Evolutionary conservation across 768 basidiomycete genomes (phyloP).

Genomic region (Boletus barrowsii): DNA sequence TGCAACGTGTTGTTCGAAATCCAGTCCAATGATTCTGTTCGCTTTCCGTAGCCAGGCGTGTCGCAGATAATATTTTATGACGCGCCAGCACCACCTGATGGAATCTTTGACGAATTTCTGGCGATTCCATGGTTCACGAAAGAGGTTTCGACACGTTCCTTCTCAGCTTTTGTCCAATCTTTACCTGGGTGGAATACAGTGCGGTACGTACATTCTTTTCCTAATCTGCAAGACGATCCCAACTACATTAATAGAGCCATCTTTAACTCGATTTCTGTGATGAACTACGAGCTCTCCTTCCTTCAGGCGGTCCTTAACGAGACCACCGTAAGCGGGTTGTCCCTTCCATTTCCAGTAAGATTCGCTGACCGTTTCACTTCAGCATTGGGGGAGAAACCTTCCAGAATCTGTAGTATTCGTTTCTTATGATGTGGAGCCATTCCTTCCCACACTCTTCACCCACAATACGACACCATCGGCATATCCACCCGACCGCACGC

Average conservation of each 20-base stretch:
- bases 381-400: slow-evolving; percentile 12
- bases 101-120: slow-evolving; percentile 27
- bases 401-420: background rate
- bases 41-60: slow-evolving; percentile 4
- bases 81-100: slow-evolving; percentile 28
- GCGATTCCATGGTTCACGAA: slow-evolving; percentile 8
- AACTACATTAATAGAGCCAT: background rate
- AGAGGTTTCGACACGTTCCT: slow-evolving; percentile 11
- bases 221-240: background rate
- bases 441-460: slow-evolving; percentile 41
- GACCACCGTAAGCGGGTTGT: slow-evolving; percentile 7
- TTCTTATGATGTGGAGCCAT: slow-evolving; percentile 43
- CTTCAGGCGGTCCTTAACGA: slow-evolving; percentile 17
- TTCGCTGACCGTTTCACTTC: slow-evolving; percentile 1
- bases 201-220: background rate
- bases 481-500: slow-evolving; percentile 42
- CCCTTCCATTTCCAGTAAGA: background rate
- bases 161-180: slow-evolving; percentile 13
- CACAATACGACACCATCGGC: slow-evolving; percentile 40
- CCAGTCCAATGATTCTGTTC: background rate
- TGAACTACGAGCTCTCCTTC: slow-evolving; percentile 8
- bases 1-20: background rate
- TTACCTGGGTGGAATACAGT: background rate
- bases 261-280: slow-evolving; percentile 8
- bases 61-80: slow-evolving; percentile 54